Evolutionary conservation across 139 green algal genomes (phyloP).

Genomic region (Micractinium sp.): DNA sequence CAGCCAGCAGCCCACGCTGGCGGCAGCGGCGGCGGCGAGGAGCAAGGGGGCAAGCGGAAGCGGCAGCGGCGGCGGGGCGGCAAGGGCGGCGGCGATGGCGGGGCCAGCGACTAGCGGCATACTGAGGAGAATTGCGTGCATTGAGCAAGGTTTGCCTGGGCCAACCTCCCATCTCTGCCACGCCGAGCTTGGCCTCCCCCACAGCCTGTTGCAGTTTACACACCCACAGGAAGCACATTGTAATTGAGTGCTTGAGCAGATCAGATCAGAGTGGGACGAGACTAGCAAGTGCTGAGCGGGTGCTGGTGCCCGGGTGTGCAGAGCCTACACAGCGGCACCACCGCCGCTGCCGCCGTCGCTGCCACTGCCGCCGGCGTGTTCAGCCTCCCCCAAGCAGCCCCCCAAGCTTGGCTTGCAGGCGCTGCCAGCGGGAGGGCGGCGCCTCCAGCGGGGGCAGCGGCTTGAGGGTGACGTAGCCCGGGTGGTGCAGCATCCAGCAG

Average conservation of each 20-base stretch:
- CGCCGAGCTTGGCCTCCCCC: not conserved
- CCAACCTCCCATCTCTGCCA: not conserved
- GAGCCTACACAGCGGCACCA: not conserved
- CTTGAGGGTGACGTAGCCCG: not conserved
- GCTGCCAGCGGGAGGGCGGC: not conserved
- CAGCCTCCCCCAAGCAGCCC: not conserved
- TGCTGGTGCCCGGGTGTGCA: too few relatives aligned
- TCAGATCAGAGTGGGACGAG: too few relatives aligned
- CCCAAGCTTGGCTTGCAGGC: not conserved
- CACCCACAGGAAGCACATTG: not conserved
- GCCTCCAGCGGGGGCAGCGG: not conserved
- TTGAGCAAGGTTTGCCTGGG: not conserved
- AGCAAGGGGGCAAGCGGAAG: conserved; percentile 1
- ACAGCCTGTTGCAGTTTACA: not conserved
- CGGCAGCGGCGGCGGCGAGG: not conserved
- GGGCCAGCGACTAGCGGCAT: not conserved
- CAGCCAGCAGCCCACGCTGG: conserved; percentile 3
- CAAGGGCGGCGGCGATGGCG: not conserved
- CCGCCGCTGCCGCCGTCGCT: not conserved
- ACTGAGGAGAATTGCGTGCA: not conserved
- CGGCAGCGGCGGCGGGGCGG: not conserved
- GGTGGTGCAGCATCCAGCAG: not conserved
- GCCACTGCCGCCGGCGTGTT: not conserved
- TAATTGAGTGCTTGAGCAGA: too few relatives aligned
- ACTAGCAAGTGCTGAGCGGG: not conserved